Evolutionary conservation across 352 stramenopile species (phyloP).

Genomic region (Phytophthora ramorum): DNA sequence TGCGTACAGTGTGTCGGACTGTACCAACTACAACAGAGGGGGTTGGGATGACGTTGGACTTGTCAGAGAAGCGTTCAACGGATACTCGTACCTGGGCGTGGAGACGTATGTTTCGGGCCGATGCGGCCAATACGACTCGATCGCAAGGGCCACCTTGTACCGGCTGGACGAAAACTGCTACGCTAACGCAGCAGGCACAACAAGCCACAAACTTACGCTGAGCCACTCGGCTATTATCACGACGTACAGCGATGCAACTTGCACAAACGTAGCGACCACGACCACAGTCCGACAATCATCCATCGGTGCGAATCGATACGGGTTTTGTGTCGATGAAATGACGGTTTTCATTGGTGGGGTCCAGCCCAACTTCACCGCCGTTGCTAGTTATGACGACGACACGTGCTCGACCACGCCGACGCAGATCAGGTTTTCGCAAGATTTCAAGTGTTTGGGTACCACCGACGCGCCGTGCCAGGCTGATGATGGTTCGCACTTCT

Average conservation of each 20-base stretch:
- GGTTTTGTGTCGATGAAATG: background rate
- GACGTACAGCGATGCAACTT: slow-evolving; percentile 15
- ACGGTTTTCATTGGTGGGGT: slow-evolving; percentile 5
- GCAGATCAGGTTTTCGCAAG: slow-evolving; percentile 5
- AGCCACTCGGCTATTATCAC: slow-evolving; percentile 4
- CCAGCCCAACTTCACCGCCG: background rate
- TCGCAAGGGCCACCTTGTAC: slow-evolving; percentile 1
- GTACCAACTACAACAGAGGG: background rate
- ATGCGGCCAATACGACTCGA: background rate
- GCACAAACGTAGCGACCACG: background rate
- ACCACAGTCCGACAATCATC: background rate
- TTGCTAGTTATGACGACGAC: slow-evolving; percentile 9
- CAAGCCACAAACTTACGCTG: slow-evolving; percentile 16
- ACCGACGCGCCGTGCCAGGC: background rate
- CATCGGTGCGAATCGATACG: background rate
- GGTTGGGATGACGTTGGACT: slow-evolving; percentile 13
- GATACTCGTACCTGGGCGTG: slow-evolving; percentile 3
- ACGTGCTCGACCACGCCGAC: slow-evolving; percentile 5
- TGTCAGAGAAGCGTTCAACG: background rate
- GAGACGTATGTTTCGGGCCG: slow-evolving; percentile 2
- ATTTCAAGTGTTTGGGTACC: background rate
- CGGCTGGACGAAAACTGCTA: slow-evolving; percentile 22
- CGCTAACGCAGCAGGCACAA: slow-evolving; percentile 10
- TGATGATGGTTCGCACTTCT: background rate
- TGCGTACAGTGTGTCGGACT: slow-evolving; percentile 15